phyloP scores from a whole-genome alignment of 108 stramenopile species.

The Pseudonitzschia multistriata region DNA sequence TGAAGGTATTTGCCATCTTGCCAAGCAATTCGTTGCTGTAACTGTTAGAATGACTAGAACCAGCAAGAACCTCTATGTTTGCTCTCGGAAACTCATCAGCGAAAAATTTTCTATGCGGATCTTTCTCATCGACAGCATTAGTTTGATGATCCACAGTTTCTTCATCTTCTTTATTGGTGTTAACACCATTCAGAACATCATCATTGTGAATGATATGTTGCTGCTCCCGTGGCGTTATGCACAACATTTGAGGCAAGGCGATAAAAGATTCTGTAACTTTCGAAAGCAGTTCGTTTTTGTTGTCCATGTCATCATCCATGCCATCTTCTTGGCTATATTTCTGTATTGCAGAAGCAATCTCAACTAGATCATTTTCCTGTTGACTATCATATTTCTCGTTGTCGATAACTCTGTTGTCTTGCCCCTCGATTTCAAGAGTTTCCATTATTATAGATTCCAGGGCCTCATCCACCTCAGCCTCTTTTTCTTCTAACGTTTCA shows the following conservation, averaged over 20 bases:
- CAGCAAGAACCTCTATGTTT: too few relatives aligned
- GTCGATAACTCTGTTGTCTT: too few relatives aligned
- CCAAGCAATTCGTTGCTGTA: not conserved
- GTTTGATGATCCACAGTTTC: not conserved
- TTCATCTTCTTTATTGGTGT: not conserved
- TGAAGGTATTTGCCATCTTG: not conserved
- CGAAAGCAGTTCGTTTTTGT: not conserved
- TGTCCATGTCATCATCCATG: not conserved
- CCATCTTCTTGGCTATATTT: too few relatives aligned
- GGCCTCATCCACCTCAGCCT: too few relatives aligned
- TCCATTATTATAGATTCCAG: too few relatives aligned
- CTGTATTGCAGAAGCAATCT: too few relatives aligned
- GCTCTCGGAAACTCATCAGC: not conserved
- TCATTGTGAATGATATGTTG: not conserved
- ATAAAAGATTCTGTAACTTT: not conserved
- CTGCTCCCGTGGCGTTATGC: not conserved
- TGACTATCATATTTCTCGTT: too few relatives aligned
- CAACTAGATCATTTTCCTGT: too few relatives aligned
- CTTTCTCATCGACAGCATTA: not conserved
- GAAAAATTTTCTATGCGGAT: too few relatives aligned
- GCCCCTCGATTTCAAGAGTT: too few relatives aligned
- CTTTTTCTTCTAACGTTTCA: too few relatives aligned
- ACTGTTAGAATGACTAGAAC: too few relatives aligned
- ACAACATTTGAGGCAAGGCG: not conserved
- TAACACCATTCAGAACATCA: not conserved